These are phyloP conservation scores for Pseudocercospora musae DNA, from an alignment of 2,329 filamentous ascomycete species.

Conservation along the genomic window DNA sequence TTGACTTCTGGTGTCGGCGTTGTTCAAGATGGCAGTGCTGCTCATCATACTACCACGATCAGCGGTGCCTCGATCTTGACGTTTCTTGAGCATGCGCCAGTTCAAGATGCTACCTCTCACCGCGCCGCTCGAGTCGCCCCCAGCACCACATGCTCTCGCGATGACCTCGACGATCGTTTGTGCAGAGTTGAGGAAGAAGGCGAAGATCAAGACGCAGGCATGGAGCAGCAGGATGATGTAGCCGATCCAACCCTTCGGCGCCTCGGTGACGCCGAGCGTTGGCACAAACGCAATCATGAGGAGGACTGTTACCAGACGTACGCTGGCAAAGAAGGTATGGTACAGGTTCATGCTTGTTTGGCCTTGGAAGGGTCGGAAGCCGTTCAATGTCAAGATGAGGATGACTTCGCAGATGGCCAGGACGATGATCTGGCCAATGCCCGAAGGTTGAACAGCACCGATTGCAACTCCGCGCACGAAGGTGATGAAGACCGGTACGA, in stretches of 20 bases:
- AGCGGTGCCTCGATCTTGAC: slow-evolving; percentile 42
- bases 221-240: slow-evolving; percentile 88
- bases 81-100: slow-evolving; percentile 43
- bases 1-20: slow-evolving; percentile 5
- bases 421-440: slow-evolving; percentile 87
- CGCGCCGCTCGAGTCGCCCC: slow-evolving; percentile 58
- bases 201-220: slow-evolving; percentile 78
- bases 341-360: slow-evolving; percentile 98
- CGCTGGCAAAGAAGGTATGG: slow-evolving; percentile 75
- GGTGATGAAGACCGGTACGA: slow-evolving; percentile 80
- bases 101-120: slow-evolving; percentile 77
- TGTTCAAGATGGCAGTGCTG: slow-evolving; percentile 69
- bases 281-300: slow-evolving; percentile 70
- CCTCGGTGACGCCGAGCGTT: slow-evolving; percentile 72
- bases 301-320: slow-evolving; percentile 66
- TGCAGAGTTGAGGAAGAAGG: slow-evolving; percentile 87
- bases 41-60: slow-evolving; percentile 77
- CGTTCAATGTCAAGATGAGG: slow-evolving; percentile 78
- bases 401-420: slow-evolving; percentile 94
- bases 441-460: slow-evolving; percentile 86
- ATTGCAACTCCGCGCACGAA: slow-evolving; percentile 85
- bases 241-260: slow-evolving; percentile 88
- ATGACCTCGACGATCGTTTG: slow-evolving; percentile 88
- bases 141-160: slow-evolving; percentile 77
- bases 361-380: slow-evolving; percentile 84